Evolutionary conservation across 768 basidiomycete species (phyloP), one percentile per base, ranked within the genome.

Genomic region (Suillus tomentosus): DNA sequence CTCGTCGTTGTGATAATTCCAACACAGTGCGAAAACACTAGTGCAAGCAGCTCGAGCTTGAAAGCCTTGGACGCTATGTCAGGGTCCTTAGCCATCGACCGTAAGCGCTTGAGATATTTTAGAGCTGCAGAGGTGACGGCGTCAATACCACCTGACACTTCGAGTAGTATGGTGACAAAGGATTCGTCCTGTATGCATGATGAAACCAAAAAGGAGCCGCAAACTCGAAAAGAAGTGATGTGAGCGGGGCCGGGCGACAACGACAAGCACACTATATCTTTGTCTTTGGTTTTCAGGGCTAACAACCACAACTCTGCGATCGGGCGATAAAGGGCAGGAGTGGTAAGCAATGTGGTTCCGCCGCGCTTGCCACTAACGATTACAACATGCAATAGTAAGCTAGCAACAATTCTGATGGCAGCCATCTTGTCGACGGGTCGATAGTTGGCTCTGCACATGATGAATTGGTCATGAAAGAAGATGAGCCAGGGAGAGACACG

Each of bases 381-480:
- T 1, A 2, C 0, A 17, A 34, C 31, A 13, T 31, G 17, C 5
- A 6, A 1, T 13, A 55, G 53, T 11, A 36, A n/a, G 34, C 27
- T 36, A 19, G 31, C 17, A 36, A 55, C 54, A n/a, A 55, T 6
- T 6, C 7, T 34, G 36, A 55, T 55, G 54, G 11, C 54, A 22
- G 14, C 1, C 13, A 15, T 37, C 54, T 34, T 55, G 36, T 55
- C n/a, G 36, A 55, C 1, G 19, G 54, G 54, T 15, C 54, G n/a
- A 37, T 55, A 55, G n/a, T 37, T 55, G n/a, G n/a, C 36, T 55
- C 54, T 55, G 54, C 54, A 8, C 36, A 55, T 55, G 2, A 55
- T 37, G 31, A 37, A 55, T n/a, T 55, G 13, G 36, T n/a, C 36
- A 22, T 55, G 54, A 37, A 55, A 55, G 54, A 37, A 55, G 3